Evolutionary conservation across 371 early-diverging fungal genomes (phyloP), one percentile per base, ranked within the genome.

Genomic region (Mortierella sp.): DNA sequence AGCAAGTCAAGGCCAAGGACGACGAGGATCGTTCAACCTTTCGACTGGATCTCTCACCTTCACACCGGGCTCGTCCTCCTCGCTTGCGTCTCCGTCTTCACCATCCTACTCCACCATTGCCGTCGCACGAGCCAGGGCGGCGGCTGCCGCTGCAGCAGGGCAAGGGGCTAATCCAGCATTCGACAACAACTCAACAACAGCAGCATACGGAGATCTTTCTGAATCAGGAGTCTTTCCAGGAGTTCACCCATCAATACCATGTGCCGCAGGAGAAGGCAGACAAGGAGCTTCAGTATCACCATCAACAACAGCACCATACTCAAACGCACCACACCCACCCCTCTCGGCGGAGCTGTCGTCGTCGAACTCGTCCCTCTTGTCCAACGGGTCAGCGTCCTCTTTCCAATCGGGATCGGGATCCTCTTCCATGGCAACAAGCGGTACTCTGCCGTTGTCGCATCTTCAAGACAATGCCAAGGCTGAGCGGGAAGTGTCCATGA

Each of bases 401-500:
- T 57, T 60, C 19, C 72, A 52, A 63, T 75, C 76, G 13, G 73
- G 54, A 50, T 65, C 72, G 52, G 78, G 75, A 42, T 26, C 57
- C 24, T 72, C 68, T 26, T 74, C 76, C 24, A 21, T 31, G 26
- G 21, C 48, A 31, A 60, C 45, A 48, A 34, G 70, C 4, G 16
- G 47, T 19, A 26, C 47, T 19, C 8, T 50, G 45, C 34, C 70
- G 31, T 60, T 52, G 48, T 74, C 80, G 63, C 86, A 86, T 70
- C 75, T 86, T 2, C 82, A 86, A 57, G 82, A 79, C 42, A 86
- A 86, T 68, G 74, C 68, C 24, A 74, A 75, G 14, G 86, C 86
- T 16, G 86, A 86, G 34, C 92, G 93, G 73, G 81, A 90, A 14
- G 89, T 94, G 42, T 93, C 93, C 0, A 91, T 92, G 76, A 91